Evolutionary conservation across 83 land plant genomes (phyloP), one percentile per base, ranked within the genome.

Genomic region (Larix sibirica): DNA sequence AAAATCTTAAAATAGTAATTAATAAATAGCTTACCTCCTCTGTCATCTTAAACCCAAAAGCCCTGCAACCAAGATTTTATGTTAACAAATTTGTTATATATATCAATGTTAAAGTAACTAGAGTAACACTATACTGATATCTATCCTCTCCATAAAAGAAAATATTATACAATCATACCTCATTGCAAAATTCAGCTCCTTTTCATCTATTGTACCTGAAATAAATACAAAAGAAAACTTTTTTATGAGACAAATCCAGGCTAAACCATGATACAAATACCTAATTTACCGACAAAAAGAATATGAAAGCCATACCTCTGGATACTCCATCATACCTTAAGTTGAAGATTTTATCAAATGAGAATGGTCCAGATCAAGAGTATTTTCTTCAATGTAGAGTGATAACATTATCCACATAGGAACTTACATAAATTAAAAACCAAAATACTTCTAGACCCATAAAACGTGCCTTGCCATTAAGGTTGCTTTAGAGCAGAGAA

Each of bases 21-120:
- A 28, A 58, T 54, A 58, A 13, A 23, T 10, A 66, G 21, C 21
- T 82, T 89, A 97, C 99, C 97, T 96, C 97, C 75, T 95, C 95
- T 40, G 92, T 96, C 88, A 94, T 94, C 85, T 97, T 97, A 84
- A 97, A 97, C 23, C 99, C 99, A 63, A 97, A 87, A 33, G 98
- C 99, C 92, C 99, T 97, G 95, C 65, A 89, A 81, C 62, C 18
- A 26, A 28, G 17, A 73, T 42, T 50, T 26, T 18, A 31, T 44
- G 56, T 50, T n/a, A 67, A 13, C 61, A 61, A 68, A 20, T 50
- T 62, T 18, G 8, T 63, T 8, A 63, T 4, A 12, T 54, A 47
- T 65, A 31, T 38, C 47, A 83, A 17, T 44, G 17, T 26, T 44
- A 18, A 62, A 24, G 40, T 65, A 68, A 7, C 78, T 28, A 28